phyloP scores from a whole-genome alignment of 2,329 filamentous ascomycete species.

The Ophiostoma montium region DNA sequence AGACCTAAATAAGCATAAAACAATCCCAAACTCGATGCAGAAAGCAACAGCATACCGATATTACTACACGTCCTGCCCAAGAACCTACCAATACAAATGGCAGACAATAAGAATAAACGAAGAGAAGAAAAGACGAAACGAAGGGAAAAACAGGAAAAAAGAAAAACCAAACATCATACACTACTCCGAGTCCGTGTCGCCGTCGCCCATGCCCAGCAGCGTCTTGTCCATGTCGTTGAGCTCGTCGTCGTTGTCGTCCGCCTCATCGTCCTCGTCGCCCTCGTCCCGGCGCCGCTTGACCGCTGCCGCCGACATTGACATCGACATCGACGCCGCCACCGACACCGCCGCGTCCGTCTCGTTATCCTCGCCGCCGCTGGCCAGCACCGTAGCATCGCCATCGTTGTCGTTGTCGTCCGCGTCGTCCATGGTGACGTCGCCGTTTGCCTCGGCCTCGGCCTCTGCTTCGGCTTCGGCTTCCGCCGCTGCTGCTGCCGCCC shows the following conservation, averaged over 20 bases:
- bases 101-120: neutral
- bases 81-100: neutral
- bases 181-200: constrained; percentile 21
- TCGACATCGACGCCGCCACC: neutral
- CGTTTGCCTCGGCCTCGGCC: constrained; percentile 16
- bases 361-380: constrained; percentile 18
- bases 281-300: constrained; percentile 2
- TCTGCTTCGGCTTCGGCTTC: constrained; percentile 12
- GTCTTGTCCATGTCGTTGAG: constrained; percentile 26
- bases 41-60: neutral
- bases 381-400: constrained; percentile 28
- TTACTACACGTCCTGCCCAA: too few species aligned
- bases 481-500: constrained; percentile 5
- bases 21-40: neutral
- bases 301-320: neutral
- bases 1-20: too few species aligned
- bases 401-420: constrained; percentile 28
- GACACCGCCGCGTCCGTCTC: neutral
- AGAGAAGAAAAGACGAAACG: neutral
- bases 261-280: constrained; percentile 13
- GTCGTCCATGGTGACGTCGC: constrained; percentile 36
- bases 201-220: constrained; percentile 20
- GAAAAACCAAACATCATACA: neutral
- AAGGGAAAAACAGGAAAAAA: neutral
- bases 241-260: constrained; percentile 33